These are phyloP conservation scores for Penicillium sp. DNA, from an alignment of 2,329 filamentous ascomycete genomes.

Conservation along the genomic window DNA sequence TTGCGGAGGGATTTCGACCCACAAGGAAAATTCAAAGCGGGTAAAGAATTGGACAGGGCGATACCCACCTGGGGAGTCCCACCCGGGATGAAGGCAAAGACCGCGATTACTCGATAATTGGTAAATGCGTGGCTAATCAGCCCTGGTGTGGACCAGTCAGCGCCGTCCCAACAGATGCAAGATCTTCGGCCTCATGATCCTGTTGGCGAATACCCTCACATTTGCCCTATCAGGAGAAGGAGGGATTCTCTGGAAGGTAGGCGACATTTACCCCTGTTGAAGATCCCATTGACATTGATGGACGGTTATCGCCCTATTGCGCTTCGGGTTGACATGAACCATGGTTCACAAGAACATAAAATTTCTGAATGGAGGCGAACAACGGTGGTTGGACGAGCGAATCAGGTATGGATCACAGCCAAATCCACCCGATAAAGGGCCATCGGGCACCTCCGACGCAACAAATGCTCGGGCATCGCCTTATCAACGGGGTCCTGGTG, in stretches of 20 bases:
- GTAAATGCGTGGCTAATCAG: conserved; percentile 8
- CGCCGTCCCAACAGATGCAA: background rate
- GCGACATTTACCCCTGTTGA: background rate
- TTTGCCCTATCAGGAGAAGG: conserved; percentile 19
- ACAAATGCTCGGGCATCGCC: conserved; percentile 3
- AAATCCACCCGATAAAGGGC: background rate
- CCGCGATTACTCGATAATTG: conserved; percentile 20
- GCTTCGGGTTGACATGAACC: conserved; percentile 1
- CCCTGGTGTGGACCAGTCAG: conserved; percentile 7
- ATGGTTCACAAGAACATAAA: conserved; percentile 1
- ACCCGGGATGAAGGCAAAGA: conserved; percentile 1
- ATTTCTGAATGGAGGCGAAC: background rate
- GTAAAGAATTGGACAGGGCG: background rate
- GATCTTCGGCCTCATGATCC: background rate
- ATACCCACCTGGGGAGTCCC: conserved; percentile 12
- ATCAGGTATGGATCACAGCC: background rate
- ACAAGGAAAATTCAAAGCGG: conserved; percentile 5
- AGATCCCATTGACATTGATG: background rate
- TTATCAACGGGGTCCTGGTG: conserved; percentile 11
- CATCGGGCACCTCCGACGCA: conserved; percentile 33
- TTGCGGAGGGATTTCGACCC: conserved; percentile 1
- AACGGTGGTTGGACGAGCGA: background rate
- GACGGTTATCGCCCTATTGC: background rate
- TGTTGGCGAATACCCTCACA: conserved; percentile 24
- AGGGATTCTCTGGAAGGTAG: background rate